These are phyloP conservation scores for Irpex lacteus DNA, from an alignment of 1,284 basidiomycete species.

Conservation along the genomic window DNA sequence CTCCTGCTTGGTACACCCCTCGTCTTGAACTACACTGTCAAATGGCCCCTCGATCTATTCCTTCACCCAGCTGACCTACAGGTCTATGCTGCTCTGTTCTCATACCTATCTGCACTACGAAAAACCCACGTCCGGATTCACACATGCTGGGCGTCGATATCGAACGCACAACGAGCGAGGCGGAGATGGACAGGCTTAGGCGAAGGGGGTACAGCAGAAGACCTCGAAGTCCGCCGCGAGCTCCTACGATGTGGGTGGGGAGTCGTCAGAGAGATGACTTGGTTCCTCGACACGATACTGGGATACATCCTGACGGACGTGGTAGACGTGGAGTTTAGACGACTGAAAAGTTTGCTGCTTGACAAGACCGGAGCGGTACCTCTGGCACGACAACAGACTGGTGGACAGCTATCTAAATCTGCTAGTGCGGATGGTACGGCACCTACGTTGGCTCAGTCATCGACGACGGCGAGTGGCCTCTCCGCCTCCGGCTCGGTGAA, in stretches of 20 bases:
- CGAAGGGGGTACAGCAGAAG: conserved; percentile 79
- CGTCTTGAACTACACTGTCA: conserved; percentile 62
- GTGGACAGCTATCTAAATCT: conserved; percentile 9
- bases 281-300: conserved; percentile 84
- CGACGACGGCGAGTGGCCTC: conserved; percentile 20
- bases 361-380: conserved; percentile 15
- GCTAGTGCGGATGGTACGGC: conserved; percentile 7
- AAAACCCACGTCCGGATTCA: conserved; percentile 81
- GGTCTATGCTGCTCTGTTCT: conserved; percentile 76
- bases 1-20: conserved; percentile 79
- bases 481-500: conserved; percentile 7
- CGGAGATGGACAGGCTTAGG: conserved; percentile 83
- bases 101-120: conserved; percentile 80
- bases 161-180: conserved; percentile 77
- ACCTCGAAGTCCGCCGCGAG: conserved; percentile 57
- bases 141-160: conserved; percentile 79
- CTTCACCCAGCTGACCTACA: conserved; percentile 73
- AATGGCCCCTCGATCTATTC: conserved; percentile 90
- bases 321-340: conserved; percentile 78
- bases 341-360: conserved; percentile 57
- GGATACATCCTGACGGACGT: conserved; percentile 90
- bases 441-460: conserved; percentile 15
- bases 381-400: conserved; percentile 22
- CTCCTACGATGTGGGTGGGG: conserved; percentile 83
- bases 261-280: conserved; percentile 81